Base-by-base conservation (phyloP, 306 rosid genomes). In the Prunus mongolica region DNA sequence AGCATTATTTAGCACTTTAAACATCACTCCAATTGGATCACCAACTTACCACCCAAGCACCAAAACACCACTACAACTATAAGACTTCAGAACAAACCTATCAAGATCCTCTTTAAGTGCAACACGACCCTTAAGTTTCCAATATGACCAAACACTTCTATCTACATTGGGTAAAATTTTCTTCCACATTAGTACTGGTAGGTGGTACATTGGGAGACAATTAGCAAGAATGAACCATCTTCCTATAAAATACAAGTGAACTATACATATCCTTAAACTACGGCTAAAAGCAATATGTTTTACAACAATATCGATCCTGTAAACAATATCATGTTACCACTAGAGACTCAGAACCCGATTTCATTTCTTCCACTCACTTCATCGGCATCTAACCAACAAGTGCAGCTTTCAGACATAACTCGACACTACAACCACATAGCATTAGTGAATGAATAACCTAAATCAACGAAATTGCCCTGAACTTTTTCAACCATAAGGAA, bases 71-170 rank as follows among this genome's bases (percentile, higher is more conserved):
- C 30, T 41, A 2, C 70, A 44, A 19, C 45, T 9, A 18, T 20
- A n/a, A 66, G 10, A 45, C 24, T 46, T 66, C 14, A 24, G 65
- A 58, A n/a, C 65, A 24, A 24, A 9, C 67, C 20, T 14, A 67
- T 74, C 69, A 46, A 74, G 55, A 61, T 73, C 67, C 16, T 73
- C 58, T 49, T 47, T 47, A 74, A 63, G 49, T 30, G 28, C 54
- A 38, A 22, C 18, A 16, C 27, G 28, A 47, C 30, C 5, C 49
- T 62, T n/a, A 67, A 57, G 55, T 27, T 34, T 58, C 77, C 50
- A 12, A 22, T 46, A 46, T 15, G 18, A 46, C 56, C 34, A 60
- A 41, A 49, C 54, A 57, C 27, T 5, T 57, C 55, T 41, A 58
- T 58, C n/a, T 44, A 41, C 2, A 50, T 4, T 11, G 44, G 52